Percentiles rank a stretch among this genome's conserved stretches.
phyloP scores from a whole-genome alignment of 75 land plant genomes.

The Sequoiadendron giganteum region DNA sequence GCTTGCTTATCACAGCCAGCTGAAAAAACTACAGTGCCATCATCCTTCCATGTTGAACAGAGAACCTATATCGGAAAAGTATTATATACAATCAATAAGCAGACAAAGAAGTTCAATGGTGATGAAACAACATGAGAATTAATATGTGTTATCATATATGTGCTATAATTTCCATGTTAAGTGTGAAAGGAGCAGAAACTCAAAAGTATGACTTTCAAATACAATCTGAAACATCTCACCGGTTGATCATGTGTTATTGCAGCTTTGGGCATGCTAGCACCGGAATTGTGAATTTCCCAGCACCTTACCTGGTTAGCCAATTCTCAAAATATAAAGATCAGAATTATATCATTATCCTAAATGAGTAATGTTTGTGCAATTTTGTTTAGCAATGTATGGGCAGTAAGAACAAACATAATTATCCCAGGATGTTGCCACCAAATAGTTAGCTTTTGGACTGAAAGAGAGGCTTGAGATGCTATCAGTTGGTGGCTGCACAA shows the following conservation, averaged over 20 bases:
- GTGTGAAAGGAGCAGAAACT: neutral
- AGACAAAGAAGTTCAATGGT: neutral
- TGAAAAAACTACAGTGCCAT: conserved; percentile 91
- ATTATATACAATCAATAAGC: neutral
- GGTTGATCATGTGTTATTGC: conserved; percentile 93
- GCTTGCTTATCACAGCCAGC: conserved; percentile 97
- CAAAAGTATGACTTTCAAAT: neutral
- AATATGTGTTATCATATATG: neutral
- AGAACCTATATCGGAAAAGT: conserved; percentile 47
- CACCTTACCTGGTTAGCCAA: conserved; percentile 69
- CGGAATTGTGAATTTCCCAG: conserved; percentile 72
- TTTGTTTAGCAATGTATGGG: neutral
- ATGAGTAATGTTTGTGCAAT: neutral
- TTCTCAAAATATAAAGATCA: conserved; percentile 2
- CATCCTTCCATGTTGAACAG: conserved; percentile 97
- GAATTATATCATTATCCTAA: neutral
- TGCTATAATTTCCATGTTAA: neutral
- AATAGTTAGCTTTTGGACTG: conserved; percentile 67
- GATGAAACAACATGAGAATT: neutral
- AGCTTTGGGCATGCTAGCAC: conserved; percentile 71
- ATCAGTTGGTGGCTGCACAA: conserved; percentile 63
- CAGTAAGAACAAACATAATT: conserved; percentile 50
- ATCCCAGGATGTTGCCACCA: conserved; percentile 81
- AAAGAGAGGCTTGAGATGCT: conserved; percentile 69
- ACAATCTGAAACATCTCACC: conserved; percentile 30